Evolutionary conservation across 176 grass and related monocot species (phyloP), one percentile per base, ranked within the genome.

Genomic region (Oryza australiensis): DNA sequence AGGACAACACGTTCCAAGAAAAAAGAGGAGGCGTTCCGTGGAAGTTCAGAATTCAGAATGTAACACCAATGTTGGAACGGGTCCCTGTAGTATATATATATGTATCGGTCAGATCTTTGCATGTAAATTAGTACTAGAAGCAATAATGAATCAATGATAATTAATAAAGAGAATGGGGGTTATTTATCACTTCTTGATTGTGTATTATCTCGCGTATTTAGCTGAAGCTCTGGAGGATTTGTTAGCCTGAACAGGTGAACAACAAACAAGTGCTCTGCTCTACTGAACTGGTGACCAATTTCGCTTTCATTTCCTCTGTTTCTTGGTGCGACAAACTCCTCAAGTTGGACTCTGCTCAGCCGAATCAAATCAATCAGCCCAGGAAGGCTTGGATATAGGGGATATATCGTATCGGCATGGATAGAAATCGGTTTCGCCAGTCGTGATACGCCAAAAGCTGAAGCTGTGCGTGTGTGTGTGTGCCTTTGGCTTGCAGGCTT

Each of bases 71-170:
- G 72, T 70, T 12, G 22, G 43, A 72, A 65, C 53, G 78, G 78
- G 78, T 77, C 77, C 77, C 82, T 81, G 76, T 11, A 42, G 30
- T 70, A 79, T 71, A 42, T 71, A 42, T 40, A 66, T 77, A 30
- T 86, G 29, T 63, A 70, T 66, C 73, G 27, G 49, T 42, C 78
- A 78, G 67, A 48, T 43, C 78, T 89, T 86, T 86, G 66, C 9
- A 68, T 90, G 83, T 90, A 90, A 89, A 90, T 90, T 90, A 73
- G 23, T 71, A 72, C 22, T 62, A 73, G 35, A 59, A 77, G 72
- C 9, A 37, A 37, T 37, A 37, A 37, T 37, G n/a, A n/a, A n/a
- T n/a, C n/a, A 70, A 38, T 42, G 24, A 28, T 60, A 59, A 55
- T 55, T 65, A 89, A 89, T 72, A 82, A 77, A 86, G 3, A 62